These are phyloP conservation scores for Rhizopus microsporus DNA, from an alignment of 371 early-diverging fungal species.

Conservation along the genomic window DNA sequence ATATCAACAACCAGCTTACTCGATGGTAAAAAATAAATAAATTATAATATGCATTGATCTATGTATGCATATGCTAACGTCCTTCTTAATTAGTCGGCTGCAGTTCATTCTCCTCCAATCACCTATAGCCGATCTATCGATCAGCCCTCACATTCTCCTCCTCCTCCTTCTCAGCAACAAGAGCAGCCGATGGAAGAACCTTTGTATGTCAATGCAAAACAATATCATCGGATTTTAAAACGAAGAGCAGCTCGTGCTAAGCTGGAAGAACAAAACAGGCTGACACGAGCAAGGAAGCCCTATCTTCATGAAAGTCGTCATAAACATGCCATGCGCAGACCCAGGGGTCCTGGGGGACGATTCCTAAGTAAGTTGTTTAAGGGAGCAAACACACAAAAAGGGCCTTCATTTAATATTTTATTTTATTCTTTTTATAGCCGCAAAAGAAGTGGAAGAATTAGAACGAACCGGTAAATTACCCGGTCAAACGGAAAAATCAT, in stretches of 20 bases:
- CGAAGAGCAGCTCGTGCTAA: conserved; percentile 71
- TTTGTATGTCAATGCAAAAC: conserved; percentile 76
- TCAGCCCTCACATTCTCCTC: not conserved
- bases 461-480: conserved; percentile 33
- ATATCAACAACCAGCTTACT: conserved; percentile 17
- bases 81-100: not conserved
- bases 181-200: conserved; percentile 10
- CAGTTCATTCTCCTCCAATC: conserved; percentile 9
- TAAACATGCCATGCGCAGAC: conserved; percentile 92
- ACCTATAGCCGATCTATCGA: conserved; percentile 4
- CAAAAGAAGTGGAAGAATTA: conserved; percentile 55
- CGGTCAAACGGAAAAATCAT: conserved; percentile 11
- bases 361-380: conserved; percentile 54
- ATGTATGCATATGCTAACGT: no score
- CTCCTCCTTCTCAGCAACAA: not conserved
- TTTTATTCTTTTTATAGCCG: conserved; percentile 23
- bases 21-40: conserved; percentile 15
- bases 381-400: not conserved
- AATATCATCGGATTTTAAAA: conserved; percentile 89
- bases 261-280: conserved; percentile 57
- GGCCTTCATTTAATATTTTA: not conserved
- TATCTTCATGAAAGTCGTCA: conserved; percentile 96
- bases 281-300: conserved; percentile 59
- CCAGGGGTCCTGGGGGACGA: conserved; percentile 88
- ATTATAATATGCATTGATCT: not conserved